Percentiles rank a stretch among this genome's conserved stretches.
These are phyloP conservation scores for Colletotrichum neosansevieriae DNA, from an alignment of 2,329 filamentous ascomycete genomes.

Conservation along the genomic window DNA sequence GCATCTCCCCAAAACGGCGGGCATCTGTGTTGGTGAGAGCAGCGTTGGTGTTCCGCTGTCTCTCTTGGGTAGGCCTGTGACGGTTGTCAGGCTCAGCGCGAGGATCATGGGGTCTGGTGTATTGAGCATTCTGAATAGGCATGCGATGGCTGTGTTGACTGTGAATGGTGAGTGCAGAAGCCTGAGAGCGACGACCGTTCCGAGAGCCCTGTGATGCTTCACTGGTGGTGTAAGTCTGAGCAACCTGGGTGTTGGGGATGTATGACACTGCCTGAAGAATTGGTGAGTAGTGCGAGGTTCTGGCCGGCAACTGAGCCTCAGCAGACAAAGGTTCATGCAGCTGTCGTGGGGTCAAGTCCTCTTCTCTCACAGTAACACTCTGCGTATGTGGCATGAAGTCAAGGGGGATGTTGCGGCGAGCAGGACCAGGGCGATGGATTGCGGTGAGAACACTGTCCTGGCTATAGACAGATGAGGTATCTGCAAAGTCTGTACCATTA, in stretches of 20 bases:
- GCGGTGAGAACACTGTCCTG: slow-evolving; percentile 41
- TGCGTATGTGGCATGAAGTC: slow-evolving; percentile 23
- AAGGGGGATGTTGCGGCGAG: background rate
- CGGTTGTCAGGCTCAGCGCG: slow-evolving; percentile 15
- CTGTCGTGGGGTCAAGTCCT: slow-evolving; percentile 16
- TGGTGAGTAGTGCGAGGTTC: slow-evolving; percentile 13
- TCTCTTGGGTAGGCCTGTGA: background rate
- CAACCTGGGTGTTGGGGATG: slow-evolving; percentile 5
- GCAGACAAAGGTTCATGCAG: slow-evolving; percentile 8
- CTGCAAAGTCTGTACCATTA: slow-evolving; percentile 26
- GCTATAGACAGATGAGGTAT: slow-evolving; percentile 44
- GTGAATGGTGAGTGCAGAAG: background rate
- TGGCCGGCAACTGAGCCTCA: background rate
- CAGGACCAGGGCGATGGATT: slow-evolving; percentile 24
- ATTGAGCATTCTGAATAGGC: slow-evolving; percentile 9
- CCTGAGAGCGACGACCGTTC: slow-evolving; percentile 4
- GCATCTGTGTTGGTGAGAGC: background rate
- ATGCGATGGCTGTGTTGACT: background rate
- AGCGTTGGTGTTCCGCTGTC: background rate
- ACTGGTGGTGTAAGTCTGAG: background rate
- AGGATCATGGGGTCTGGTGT: slow-evolving; percentile 1
- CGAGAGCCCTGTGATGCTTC: background rate
- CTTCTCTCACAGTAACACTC: slow-evolving; percentile 8
- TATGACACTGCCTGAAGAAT: slow-evolving; percentile 10
- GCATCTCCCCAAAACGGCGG: background rate